Evolutionary conservation across 1,284 basidiomycete genomes (phyloP), one percentile per base, ranked within the genome.

Genomic region (Cryptococcus maquisensis): DNA sequence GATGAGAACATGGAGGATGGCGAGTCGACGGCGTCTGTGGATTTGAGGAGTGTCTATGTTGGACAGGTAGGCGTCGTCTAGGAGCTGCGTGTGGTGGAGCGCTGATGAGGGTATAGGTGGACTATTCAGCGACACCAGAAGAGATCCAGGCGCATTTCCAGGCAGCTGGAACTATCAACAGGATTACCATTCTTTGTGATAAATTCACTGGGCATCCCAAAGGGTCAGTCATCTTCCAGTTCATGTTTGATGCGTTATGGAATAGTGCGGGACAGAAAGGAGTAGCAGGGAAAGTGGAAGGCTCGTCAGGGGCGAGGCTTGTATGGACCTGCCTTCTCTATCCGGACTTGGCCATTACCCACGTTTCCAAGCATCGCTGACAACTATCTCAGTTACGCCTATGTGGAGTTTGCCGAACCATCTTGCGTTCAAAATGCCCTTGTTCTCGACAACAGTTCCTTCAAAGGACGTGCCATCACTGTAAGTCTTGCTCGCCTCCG

Each of bases 141-240:
- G 96, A 99, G 75, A 93, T 99, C 54, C 96, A 98, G 78, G 86
- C 83, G 42, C 96, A 98, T 76, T 99, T 99, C 79, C 89, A 93
- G 72, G 86, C 93, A 24, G 98, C 94, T 72, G 96, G 96, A 6
- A 94, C 90, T 20, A 98, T 99, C 77, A 98, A 99, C 79, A 85
- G 96, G 66, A 93, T 99, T 48, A 99, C 96, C 0, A 99, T 99
- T 69, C 84, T 98, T 24, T 98, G 96, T 77, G 96, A 99, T 82
- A 98, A 98, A 79, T 98, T 97, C 76, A 98, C 95, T 16, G 96
- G 96, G 43, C 95, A 98, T 80, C 95, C 96, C 40, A 98, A 98
- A 84, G 96, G 95, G 90, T 94, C 64, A 59, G 85, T 78, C 13
- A 16, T 24, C 12, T 36, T 24, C 12, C 23, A 40, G 20, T 8